Evolutionary conservation across 2,329 filamentous ascomycete species (phyloP).

Genomic region (Lachnellula willkommii): DNA sequence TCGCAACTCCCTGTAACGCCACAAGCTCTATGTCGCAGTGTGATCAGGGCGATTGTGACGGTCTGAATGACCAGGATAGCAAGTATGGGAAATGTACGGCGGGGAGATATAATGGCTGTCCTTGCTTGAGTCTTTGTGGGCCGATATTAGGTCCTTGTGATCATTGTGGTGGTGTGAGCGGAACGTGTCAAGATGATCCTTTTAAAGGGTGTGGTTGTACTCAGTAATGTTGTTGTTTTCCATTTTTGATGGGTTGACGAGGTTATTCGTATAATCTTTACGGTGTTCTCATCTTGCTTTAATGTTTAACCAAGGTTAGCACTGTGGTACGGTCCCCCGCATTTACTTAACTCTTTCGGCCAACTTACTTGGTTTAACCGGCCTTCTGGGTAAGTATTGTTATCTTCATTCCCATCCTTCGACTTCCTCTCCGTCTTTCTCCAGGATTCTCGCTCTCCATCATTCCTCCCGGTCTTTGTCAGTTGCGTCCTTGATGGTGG

Average conservation of each 20-base stretch:
- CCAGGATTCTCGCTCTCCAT: not conserved
- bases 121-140: slow-evolving; percentile 5
- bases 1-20: not conserved
- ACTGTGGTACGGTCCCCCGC: too few species aligned
- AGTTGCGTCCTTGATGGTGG: slow-evolving; percentile 69
- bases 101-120: not conserved
- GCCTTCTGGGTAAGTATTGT: too few species aligned
- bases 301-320: too few species aligned
- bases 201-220: slow-evolving; percentile 6
- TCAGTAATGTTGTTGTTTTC: not conserved
- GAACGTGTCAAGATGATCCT: not conserved
- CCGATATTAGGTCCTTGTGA: slow-evolving; percentile 1
- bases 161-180: slow-evolving; percentile 2
- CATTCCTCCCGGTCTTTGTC: slow-evolving; percentile 56
- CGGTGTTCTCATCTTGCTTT: too few species aligned
- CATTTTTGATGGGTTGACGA: too few species aligned
- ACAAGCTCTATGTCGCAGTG: not conserved
- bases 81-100: not conserved
- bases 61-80: slow-evolving; percentile 3
- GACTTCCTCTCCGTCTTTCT: slow-evolving; percentile 29
- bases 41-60: not conserved
- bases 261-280: not conserved
- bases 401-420: too few species aligned
- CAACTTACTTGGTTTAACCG: too few species aligned
- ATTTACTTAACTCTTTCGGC: too few species aligned